A percentile compares a stretch with the other conserved stretches of the same genome.
Conservation (phyloP, 1,284 basidiomycete species). For the Irpex sp. region DNA sequence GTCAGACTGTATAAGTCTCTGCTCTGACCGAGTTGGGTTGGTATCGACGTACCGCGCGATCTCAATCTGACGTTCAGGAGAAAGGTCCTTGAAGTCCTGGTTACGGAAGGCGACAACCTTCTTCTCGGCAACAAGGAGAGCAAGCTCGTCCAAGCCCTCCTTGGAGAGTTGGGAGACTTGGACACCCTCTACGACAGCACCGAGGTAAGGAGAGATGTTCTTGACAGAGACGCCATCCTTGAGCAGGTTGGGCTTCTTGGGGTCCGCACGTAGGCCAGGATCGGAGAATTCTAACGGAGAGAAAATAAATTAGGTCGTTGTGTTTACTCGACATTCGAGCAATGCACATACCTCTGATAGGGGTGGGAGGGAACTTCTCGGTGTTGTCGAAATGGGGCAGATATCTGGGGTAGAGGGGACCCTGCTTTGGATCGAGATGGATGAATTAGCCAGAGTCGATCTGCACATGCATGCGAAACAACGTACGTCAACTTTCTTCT, state of each 20-base stretch:
- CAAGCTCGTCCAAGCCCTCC: conserved; percentile 59
- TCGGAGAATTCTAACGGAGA: conserved; percentile 33
- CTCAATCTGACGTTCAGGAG: conserved; percentile 47
- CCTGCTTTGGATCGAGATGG: conserved; percentile 21
- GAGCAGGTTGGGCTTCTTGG: conserved; percentile 48
- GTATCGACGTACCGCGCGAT: conserved; percentile 26
- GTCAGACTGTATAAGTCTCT: not conserved
- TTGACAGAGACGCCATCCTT: conserved; percentile 33
- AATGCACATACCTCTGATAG: conserved; percentile 12
- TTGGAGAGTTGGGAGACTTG: conserved; percentile 53
- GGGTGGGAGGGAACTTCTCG: conserved; percentile 18
- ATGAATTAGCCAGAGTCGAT: not conserved
- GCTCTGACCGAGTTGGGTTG: not conserved
- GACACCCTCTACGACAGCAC: conserved; percentile 56
- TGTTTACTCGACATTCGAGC: not conserved
- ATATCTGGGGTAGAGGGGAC: conserved; percentile 44
- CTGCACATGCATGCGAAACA: not conserved
- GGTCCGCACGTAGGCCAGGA: conserved; percentile 45
- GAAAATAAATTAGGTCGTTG: not conserved
- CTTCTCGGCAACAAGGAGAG: conserved; percentile 54
- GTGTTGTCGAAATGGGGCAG: conserved; percentile 37
- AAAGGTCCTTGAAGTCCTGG: conserved; percentile 56
- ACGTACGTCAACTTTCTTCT: conserved; percentile 9
- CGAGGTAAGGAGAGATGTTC: conserved; percentile 52
- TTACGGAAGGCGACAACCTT: conserved; percentile 56